Conservation (phyloP, 805 yeast species). For the Ogataea populi-albae region DNA sequence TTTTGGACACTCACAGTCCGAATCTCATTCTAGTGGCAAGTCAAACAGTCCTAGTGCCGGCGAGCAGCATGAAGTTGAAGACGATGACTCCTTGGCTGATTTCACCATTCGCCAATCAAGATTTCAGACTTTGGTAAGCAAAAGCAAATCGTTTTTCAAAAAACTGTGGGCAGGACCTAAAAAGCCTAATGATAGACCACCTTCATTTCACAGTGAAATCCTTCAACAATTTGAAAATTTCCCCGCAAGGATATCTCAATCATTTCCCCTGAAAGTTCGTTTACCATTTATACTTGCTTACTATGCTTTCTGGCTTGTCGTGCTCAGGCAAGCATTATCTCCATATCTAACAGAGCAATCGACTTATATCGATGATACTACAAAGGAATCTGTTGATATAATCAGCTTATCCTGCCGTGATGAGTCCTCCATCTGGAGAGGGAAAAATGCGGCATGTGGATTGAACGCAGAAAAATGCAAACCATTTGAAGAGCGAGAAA, state of each 20-base stretch:
- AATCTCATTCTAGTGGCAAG: not conserved
- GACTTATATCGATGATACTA: constrained; percentile 17
- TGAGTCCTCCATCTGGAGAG: constrained; percentile 59
- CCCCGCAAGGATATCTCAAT: constrained; percentile 38
- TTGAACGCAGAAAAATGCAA: constrained; percentile 59
- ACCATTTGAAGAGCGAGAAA: constrained; percentile 41
- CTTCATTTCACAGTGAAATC: constrained; percentile 32
- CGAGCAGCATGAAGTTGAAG: not conserved
- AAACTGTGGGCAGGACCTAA: constrained; percentile 57
- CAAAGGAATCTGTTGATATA: constrained; percentile 26
- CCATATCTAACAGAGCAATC: constrained; percentile 50
- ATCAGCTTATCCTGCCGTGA: constrained; percentile 48
- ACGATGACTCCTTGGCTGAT: not conserved
- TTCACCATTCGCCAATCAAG: not conserved
- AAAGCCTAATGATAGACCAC: constrained; percentile 45
- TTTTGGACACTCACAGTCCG: not conserved
- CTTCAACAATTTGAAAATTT: constrained; percentile 38
- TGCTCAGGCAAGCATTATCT: constrained; percentile 36
- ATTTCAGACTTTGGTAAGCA: not conserved
- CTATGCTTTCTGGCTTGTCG: constrained; percentile 44
- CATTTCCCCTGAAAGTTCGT: constrained; percentile 29
- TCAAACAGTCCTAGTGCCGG: not conserved
- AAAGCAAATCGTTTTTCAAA: constrained; percentile 7
- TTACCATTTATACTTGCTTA: constrained; percentile 36
- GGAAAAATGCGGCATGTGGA: constrained; percentile 77